Percentiles rank a stretch among this genome's conserved stretches.
These are phyloP conservation scores for Pleurozium schreberi DNA, from an alignment of 225 moss, liverwort and hornwort genomes.

Conservation along the genomic window DNA sequence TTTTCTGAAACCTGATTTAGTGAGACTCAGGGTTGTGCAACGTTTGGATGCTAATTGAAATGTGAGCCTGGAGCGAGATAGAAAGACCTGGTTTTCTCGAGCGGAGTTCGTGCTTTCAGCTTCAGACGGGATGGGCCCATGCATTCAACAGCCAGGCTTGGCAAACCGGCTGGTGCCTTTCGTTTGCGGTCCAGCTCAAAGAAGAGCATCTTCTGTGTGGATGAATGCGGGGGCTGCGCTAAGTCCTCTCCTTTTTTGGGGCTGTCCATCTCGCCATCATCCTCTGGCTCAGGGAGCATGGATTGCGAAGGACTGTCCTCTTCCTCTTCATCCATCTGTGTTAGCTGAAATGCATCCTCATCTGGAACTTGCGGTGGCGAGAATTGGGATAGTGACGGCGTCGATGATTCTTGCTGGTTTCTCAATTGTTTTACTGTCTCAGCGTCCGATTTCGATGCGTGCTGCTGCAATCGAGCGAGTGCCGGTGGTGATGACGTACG, in stretches of 20 bases:
- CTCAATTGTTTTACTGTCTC: not conserved
- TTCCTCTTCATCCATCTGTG: slow-evolving; percentile 13
- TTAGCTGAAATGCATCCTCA: slow-evolving; percentile 8
- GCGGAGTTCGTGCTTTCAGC: slow-evolving; percentile 23
- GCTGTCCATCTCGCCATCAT: slow-evolving; percentile 6
- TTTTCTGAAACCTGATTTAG: not conserved
- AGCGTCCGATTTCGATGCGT: not conserved
- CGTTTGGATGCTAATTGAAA: not conserved
- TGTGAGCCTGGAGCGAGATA: slow-evolving; percentile 2
- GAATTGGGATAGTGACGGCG: slow-evolving; percentile 29
- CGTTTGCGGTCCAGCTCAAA: slow-evolving; percentile 51
- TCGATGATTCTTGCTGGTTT: slow-evolving; percentile 10
- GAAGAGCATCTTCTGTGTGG: slow-evolving; percentile 32
- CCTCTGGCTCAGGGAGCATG: slow-evolving; percentile 11
- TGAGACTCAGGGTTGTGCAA: not conserved
- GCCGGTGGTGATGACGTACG: slow-evolving; percentile 8
- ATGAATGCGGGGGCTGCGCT: slow-evolving; percentile 22
- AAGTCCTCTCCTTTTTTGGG: slow-evolving; percentile 10
- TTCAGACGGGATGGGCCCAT: slow-evolving; percentile 19
- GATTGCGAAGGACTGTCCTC: slow-evolving; percentile 32
- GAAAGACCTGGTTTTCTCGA: slow-evolving; percentile 30
- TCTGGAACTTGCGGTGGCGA: slow-evolving; percentile 23
- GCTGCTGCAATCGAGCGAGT: slow-evolving; percentile 17
- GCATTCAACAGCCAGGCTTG: slow-evolving; percentile 42
- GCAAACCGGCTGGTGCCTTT: slow-evolving; percentile 45